Conservation (phyloP, 139 green algal species). For the Diplosphaera chodatii region DNA sequence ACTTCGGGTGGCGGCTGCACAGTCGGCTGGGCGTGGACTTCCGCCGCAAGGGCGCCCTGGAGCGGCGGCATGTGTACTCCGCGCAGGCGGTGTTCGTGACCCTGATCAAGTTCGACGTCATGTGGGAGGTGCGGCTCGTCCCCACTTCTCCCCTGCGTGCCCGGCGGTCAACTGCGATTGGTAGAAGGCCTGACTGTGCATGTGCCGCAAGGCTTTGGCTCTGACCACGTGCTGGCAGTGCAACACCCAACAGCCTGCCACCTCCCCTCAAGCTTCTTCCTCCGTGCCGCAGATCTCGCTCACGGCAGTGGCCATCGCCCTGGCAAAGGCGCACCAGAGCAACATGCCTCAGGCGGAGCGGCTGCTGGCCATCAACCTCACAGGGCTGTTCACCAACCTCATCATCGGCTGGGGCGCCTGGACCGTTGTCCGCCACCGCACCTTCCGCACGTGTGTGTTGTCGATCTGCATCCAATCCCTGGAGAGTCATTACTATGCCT, state of each 20-base stretch:
- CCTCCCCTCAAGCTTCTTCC: too few species aligned
- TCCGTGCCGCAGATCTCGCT: neutral
- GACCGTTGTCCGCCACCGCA: neutral
- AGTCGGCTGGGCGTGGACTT: constrained; percentile 27
- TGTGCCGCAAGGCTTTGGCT: too few species aligned
- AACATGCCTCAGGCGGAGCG: neutral
- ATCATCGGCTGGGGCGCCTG: constrained; percentile 1
- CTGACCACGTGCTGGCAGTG: too few species aligned
- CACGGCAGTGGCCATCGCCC: neutral
- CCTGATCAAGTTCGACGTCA: neutral
- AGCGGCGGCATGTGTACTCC: neutral
- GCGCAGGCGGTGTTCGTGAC: neutral
- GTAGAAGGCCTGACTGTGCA: too few species aligned
- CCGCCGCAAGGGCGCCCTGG: constrained; percentile 11
- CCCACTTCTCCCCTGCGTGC: too few species aligned
- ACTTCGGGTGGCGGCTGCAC: constrained; percentile 35
- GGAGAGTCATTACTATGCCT: too few species aligned
- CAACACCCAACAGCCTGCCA: too few species aligned
- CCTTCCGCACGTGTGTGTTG: neutral
- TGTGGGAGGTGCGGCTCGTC: neutral
- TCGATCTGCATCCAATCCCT: too few species aligned
- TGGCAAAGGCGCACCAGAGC: neutral
- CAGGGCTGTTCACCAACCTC: neutral
- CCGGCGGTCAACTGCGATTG: too few species aligned
- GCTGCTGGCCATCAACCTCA: constrained; percentile 1